Percentiles rank a stretch among this genome's conserved stretches.
Evolutionary conservation across 1,284 basidiomycete genomes (phyloP).

Genomic region (Papiliotrema flavescens): DNA sequence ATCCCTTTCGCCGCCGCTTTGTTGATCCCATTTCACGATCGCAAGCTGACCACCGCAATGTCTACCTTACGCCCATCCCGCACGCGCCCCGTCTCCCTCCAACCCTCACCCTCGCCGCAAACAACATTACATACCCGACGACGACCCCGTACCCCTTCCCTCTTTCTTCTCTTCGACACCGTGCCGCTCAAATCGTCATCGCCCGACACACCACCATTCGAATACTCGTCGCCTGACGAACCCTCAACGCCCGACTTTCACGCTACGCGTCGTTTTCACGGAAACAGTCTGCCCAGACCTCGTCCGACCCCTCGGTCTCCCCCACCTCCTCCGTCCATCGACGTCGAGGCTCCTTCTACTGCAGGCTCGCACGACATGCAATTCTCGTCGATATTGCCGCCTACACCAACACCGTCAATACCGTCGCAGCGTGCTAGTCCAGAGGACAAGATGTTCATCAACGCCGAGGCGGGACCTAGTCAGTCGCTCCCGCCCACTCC

Average conservation of each 20-base stretch:
- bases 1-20: background rate
- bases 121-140: conserved; percentile 6
- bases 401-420: background rate
- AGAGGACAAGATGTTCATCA: conserved; percentile 7
- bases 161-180: conserved; percentile 4
- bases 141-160: conserved; percentile 4
- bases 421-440: conserved; percentile 13
- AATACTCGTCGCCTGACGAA: background rate
- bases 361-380: background rate
- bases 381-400: background rate
- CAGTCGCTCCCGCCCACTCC: conserved; percentile 22
- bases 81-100: background rate
- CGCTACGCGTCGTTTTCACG: background rate
- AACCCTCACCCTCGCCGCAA: background rate
- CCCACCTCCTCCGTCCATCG: background rate
- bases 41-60: no score
- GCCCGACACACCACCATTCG: background rate
- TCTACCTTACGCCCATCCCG: no score
- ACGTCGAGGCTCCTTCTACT: background rate
- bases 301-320: background rate
- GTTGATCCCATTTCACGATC: background rate
- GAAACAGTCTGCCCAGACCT: background rate
- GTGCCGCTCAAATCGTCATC: background rate
- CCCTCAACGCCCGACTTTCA: no score
- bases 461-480: conserved; percentile 20